A percentile compares a stretch with the other conserved stretches of the same genome.
Evolutionary conservation across 495 filamentous ascomycete species (phyloP).

Genomic region (Thermothielavioides terrestris): DNA sequence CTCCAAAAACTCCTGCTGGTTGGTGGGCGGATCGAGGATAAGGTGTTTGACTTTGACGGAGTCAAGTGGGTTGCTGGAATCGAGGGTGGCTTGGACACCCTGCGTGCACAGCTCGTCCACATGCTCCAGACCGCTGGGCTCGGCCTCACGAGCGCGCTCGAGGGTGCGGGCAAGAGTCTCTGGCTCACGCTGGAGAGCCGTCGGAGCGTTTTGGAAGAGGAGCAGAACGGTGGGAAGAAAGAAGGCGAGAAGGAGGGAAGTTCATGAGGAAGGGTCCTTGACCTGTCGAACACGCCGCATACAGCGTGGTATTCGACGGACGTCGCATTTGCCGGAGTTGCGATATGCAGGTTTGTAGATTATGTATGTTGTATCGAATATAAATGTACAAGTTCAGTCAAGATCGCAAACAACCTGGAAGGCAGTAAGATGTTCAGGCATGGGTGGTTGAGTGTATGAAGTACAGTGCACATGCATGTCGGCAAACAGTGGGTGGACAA

Average conservation of each 20-base stretch:
- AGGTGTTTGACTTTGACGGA: slow-evolving; percentile 72
- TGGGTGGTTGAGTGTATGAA: too few species aligned
- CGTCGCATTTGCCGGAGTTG: slow-evolving; percentile 4
- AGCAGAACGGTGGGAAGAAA: slow-evolving; percentile 41
- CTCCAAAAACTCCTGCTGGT: slow-evolving; percentile 79
- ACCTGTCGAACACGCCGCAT: not conserved
- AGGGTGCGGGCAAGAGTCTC: slow-evolving; percentile 66
- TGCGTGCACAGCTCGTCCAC: slow-evolving; percentile 71
- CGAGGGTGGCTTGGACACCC: slow-evolving; percentile 67
- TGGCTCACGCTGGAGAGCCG: slow-evolving; percentile 80
- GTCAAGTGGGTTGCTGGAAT: slow-evolving; percentile 81
- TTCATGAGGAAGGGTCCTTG: slow-evolving; percentile 1
- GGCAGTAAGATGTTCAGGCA: too few species aligned
- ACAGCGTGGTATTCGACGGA: slow-evolving; percentile 6
- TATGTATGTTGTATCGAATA: slow-evolving; percentile 15
- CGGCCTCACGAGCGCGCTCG: slow-evolving; percentile 61
- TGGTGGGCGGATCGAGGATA: slow-evolving; percentile 71
- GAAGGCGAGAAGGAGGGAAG: slow-evolving; percentile 23
- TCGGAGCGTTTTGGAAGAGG: slow-evolving; percentile 68
- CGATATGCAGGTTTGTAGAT: slow-evolving; percentile 13
- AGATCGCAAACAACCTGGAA: too few species aligned
- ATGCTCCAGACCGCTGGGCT: slow-evolving; percentile 69
- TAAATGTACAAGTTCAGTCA: not conserved
- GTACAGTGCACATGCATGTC: not conserved
- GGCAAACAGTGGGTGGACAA: not conserved